These are phyloP conservation scores for Thecamonas trahens DNA, from an alignment of 78 protist species.

Conservation along the genomic window DNA sequence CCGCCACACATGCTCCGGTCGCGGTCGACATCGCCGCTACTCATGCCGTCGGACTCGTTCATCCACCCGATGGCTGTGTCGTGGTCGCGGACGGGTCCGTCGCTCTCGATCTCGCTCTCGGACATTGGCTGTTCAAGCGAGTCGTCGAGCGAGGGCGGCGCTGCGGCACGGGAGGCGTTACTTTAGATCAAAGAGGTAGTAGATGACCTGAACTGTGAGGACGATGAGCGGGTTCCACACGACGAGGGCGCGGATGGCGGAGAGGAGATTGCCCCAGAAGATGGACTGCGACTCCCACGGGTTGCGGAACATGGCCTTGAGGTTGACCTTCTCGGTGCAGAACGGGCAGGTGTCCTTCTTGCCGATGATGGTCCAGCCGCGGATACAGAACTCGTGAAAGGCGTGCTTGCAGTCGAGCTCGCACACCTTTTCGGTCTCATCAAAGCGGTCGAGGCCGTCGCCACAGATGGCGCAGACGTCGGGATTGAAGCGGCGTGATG, in stretches of 20 bases:
- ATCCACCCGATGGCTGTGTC: no score
- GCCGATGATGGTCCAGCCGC: slow-evolving; percentile 53
- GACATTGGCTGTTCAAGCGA: no score
- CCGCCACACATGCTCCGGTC: no score
- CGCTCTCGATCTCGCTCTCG: no score
- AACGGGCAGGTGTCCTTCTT: slow-evolving; percentile 52
- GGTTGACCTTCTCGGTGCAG: slow-evolving; percentile 44
- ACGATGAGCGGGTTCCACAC: slow-evolving; percentile 51
- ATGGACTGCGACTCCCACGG: slow-evolving; percentile 30
- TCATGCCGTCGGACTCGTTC: no score
- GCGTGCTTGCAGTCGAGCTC: slow-evolving; percentile 12
- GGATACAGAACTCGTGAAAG: slow-evolving; percentile 41
- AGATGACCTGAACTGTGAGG: neutral
- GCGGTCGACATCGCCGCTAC: no score
- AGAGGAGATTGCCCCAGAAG: slow-evolving; percentile 10
- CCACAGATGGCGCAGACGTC: slow-evolving; percentile 5
- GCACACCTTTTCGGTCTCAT: neutral
- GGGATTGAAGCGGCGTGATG: neutral
- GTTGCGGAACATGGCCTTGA: neutral
- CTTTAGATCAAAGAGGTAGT: no score
- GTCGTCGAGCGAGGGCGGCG: no score
- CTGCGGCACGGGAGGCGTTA: no score
- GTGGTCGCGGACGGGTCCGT: no score
- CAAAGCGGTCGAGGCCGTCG: neutral
- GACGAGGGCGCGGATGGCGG: slow-evolving; percentile 15